A percentile compares a stretch with the other conserved stretches of the same genome.
phyloP scores from a whole-genome alignment of 2,329 filamentous ascomycete genomes.

The Ophiocordyceps camponoti-rufipedis region DNA sequence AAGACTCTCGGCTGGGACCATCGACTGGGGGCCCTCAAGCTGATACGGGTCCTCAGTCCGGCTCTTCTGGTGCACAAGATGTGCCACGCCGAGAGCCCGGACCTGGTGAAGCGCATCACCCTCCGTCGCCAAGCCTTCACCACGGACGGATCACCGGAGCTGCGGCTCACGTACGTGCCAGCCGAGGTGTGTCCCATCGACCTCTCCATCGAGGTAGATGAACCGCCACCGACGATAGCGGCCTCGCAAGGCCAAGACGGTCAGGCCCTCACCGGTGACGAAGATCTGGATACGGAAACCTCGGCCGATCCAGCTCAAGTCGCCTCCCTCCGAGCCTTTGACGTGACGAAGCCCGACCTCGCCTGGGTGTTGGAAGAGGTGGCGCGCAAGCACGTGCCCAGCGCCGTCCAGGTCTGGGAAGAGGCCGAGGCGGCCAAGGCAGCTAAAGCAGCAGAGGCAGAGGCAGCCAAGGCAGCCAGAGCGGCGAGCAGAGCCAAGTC shows the following conservation, averaged over 20 bases:
- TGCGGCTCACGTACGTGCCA: constrained; percentile 65
- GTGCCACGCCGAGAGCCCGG: constrained; percentile 10
- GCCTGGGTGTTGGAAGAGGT: constrained; percentile 20
- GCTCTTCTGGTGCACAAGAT: constrained; percentile 50
- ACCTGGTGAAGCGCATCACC: constrained; percentile 47
- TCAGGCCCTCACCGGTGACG: constrained; percentile 45
- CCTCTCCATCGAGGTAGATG: constrained; percentile 52
- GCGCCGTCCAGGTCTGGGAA: constrained; percentile 11
- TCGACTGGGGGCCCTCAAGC: constrained; percentile 62
- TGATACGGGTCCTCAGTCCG: constrained; percentile 64
- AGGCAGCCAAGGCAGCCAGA: constrained; percentile 6
- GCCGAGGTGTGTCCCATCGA: constrained; percentile 62
- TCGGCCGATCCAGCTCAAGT: constrained; percentile 1
- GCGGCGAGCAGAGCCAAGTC: constrained; percentile 4
- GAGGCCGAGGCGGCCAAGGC: constrained; percentile 6
- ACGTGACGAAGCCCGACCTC: constrained; percentile 44
- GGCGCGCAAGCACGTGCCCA: constrained; percentile 9
- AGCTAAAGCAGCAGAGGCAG: constrained; percentile 4
- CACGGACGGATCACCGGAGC: constrained; percentile 57
- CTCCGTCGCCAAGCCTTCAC: constrained; percentile 50
- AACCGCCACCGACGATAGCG: constrained; percentile 12
- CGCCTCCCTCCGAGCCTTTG: constrained; percentile 28
- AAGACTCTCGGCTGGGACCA: constrained; percentile 80
- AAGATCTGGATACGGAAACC: constrained; percentile 32
- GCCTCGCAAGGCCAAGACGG: constrained; percentile 30